Percentiles rank a stretch among this genome's conserved stretches.
Conservation (phyloP, 1,284 basidiomycete species). For the Malassezia dermatis region DNA sequence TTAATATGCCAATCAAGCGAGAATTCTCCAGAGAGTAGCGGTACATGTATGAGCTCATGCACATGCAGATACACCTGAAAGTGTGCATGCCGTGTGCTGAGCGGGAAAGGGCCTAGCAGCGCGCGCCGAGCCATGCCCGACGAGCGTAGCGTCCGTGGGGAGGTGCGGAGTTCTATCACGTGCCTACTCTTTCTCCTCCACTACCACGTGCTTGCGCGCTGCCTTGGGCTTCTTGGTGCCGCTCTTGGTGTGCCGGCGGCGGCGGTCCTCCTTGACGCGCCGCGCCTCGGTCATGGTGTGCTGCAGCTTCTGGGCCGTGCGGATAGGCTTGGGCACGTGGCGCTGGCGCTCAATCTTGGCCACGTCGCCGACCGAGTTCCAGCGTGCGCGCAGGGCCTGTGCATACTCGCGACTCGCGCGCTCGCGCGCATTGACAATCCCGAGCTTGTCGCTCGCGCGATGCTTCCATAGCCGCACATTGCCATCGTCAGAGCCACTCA, state of each 20-base stretch:
- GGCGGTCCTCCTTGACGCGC: constrained; percentile 83
- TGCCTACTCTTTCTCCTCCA: constrained; percentile 25
- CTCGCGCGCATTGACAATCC: constrained; percentile 81
- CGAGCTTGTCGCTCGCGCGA: constrained; percentile 81
- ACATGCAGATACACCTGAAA: constrained; percentile 60
- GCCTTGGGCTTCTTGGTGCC: constrained; percentile 81
- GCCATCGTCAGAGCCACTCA: constrained; percentile 91
- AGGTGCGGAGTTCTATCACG: neutral
- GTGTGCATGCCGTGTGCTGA: constrained; percentile 54
- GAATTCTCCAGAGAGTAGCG: constrained; percentile 65
- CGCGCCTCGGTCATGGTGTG: constrained; percentile 81
- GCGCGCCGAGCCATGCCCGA: constrained; percentile 19
- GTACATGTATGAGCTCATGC: constrained; percentile 65
- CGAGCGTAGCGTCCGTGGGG: neutral
- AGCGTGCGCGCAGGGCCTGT: constrained; percentile 73
- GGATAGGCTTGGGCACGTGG: constrained; percentile 78
- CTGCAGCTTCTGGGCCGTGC: constrained; percentile 78
- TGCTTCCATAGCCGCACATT: constrained; percentile 96
- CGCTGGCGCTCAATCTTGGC: constrained; percentile 69
- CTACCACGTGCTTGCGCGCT: constrained; percentile 59
- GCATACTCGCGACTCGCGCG: constrained; percentile 85
- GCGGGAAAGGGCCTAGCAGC: constrained; percentile 29
- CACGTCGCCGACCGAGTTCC: constrained; percentile 64
- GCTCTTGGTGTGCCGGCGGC: constrained; percentile 59
- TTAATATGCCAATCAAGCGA: constrained; percentile 66